Evolutionary conservation across 805 yeast species (phyloP), one percentile per base, ranked within the genome.

Genomic region (Starmerella powellii): DNA sequence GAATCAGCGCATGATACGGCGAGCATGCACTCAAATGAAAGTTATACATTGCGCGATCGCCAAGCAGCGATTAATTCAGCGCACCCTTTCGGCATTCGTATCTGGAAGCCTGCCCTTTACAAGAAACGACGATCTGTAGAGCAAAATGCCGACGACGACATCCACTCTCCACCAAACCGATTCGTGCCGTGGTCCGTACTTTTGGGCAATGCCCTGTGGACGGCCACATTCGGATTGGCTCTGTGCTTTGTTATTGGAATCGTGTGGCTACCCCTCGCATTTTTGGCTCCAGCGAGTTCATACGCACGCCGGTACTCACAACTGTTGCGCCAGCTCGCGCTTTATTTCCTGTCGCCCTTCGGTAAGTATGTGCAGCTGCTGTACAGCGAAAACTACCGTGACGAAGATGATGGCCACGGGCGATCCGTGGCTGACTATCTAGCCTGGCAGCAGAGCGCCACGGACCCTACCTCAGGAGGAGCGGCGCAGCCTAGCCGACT

Each of bases 31-130:
- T 76, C 94, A 0, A 58, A 74, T 21, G 96, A 88, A 60, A 80
- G 94, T 4, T 79, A 82, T 58, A 91, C 95, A 4, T 68, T 88
- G 41, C 70, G 91, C 46, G 95, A 87, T 52, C 76, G 96, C 50
- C 98, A 91, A 61, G 87, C 83, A 53, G 98, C 98, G 13, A 91
- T 91, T 58, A 91, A 91, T 58, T 78, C 82, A 40, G 86, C 96
- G 4, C 98, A 91, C 66, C 98, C 98, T 0, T 91, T 91, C 56
- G 98, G 98, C 70, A 88, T 91, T 35, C 80, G 95, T 60, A 84
- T 91, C 54, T 91, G 98, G 98, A 91, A 91, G 57, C 98, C 98
- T 1, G 95, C 97, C 2, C 66, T 91, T 42, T 91, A 91, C 63
- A 91, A 91, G 60, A 91, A 91, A 61, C 72, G 73, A 45, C 76